Evolutionary conservation across 2,329 filamentous ascomycete genomes (phyloP).

Genomic region (Colletotrichum godetiae): DNA sequence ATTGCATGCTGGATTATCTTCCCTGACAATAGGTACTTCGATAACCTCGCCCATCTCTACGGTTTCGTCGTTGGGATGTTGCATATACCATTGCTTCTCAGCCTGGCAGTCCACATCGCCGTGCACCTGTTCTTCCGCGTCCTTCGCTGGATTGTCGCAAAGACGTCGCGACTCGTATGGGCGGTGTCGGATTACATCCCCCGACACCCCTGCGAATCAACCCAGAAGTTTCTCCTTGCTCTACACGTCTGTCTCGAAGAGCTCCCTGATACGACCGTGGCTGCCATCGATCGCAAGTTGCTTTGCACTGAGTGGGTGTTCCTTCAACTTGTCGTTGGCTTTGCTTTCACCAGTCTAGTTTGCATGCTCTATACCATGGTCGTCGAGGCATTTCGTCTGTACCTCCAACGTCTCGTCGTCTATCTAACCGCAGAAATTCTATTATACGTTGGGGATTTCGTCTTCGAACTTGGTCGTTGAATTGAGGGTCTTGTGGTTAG

Average conservation of each 20-base stretch:
- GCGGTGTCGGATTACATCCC: not conserved
- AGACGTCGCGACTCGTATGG: not conserved
- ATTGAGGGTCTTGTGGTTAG: not conserved
- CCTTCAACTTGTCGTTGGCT: constrained; percentile 15
- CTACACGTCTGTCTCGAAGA: not conserved
- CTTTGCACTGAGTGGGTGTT: constrained; percentile 6
- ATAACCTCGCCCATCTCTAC: constrained; percentile 22
- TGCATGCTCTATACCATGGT: constrained; percentile 38
- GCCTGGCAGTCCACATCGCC: not conserved
- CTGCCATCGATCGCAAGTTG: not conserved
- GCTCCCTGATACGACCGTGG: not conserved
- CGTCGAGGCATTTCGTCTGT: not conserved
- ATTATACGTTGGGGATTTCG: not conserved
- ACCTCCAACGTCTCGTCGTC: not conserved
- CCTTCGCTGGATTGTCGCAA: not conserved
- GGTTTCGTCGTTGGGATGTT: constrained; percentile 23
- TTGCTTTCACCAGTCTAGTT: constrained; percentile 31
- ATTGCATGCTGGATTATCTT: not conserved
- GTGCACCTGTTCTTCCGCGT: not conserved
- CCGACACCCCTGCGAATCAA: not conserved
- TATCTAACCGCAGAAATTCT: not conserved
- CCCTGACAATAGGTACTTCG: not conserved
- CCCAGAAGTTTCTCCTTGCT: not conserved
- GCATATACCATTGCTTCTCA: constrained; percentile 8
- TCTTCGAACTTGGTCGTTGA: constrained; percentile 1